A percentile compares a stretch with the other conserved stretches of the same genome.
Conservation (phyloP, 169 alveolate species). For the Cardiosporidium cionae region DNA sequence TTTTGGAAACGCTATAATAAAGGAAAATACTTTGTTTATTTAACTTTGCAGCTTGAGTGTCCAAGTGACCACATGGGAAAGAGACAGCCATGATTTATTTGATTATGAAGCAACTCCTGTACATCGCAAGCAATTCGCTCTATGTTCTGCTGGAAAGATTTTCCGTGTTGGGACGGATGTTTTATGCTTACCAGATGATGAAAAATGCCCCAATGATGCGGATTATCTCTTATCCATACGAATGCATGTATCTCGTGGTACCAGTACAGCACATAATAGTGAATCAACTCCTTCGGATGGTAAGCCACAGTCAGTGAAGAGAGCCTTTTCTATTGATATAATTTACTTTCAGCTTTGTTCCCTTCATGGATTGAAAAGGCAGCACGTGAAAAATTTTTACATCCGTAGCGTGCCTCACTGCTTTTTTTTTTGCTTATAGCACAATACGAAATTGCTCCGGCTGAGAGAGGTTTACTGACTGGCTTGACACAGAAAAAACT, state of each 20-base stretch:
- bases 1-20: too few relatives aligned
- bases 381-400: too few relatives aligned
- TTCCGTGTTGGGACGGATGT: conserved; percentile 15
- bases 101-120: conserved; percentile 86
- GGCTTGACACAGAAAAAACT: conserved; percentile 65
- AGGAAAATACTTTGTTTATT: too few relatives aligned
- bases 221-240: not conserved
- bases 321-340: too few relatives aligned
- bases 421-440: not conserved
- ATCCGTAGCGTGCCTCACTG: too few relatives aligned
- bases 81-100: conserved; percentile 89
- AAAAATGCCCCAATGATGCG: not conserved
- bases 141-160: conserved; percentile 26
- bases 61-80: conserved; percentile 75
- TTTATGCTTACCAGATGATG: conserved; percentile 7
- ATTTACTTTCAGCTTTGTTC: too few relatives aligned
- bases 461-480: not conserved
- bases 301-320: too few relatives aligned
- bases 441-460: conserved; percentile 4
- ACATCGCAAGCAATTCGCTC: conserved; percentile 30
- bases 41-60: conserved; percentile 22
- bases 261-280: too few relatives aligned
- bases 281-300: too few relatives aligned
- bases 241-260: too few relatives aligned
- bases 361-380: too few relatives aligned